A percentile compares a stretch with the other conserved stretches of the same genome.
Conservation (phyloP, 2,329 filamentous ascomycete species). For the Fusarium incarnatum region DNA sequence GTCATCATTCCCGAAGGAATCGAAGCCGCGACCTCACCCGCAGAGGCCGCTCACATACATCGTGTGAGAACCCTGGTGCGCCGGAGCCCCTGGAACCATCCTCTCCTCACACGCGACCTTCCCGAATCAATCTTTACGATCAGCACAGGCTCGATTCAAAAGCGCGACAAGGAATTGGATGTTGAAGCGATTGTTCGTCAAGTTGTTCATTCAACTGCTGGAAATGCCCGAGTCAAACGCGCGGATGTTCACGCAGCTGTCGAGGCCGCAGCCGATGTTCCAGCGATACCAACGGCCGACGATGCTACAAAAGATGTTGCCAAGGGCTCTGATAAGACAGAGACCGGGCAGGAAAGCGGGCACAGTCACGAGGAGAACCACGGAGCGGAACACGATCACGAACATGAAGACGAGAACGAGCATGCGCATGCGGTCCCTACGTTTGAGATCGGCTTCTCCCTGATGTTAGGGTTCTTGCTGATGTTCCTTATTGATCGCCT, state of each 20-base stretch:
- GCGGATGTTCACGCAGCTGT: conserved; percentile 29
- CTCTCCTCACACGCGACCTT: conserved; percentile 43
- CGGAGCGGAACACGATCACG: conserved; percentile 49
- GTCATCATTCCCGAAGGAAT: conserved; percentile 98
- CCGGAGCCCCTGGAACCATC: conserved; percentile 49
- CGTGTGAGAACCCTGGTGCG: conserved; percentile 50
- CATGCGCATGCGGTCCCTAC: conserved; percentile 63
- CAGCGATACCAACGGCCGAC: conserved; percentile 23
- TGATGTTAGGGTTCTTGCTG: conserved; percentile 89
- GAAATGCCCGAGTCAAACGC: conserved; percentile 20
- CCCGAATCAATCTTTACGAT: conserved; percentile 40
- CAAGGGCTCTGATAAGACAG: conserved; percentile 23
- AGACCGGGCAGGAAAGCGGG: conserved; percentile 28
- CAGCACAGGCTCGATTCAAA: conserved; percentile 19
- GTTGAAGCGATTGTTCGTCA: conserved; percentile 33
- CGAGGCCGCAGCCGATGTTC: conserved; percentile 29
- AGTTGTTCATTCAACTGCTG: conserved; percentile 12
- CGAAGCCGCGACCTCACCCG: conserved; percentile 81
- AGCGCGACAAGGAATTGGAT: conserved; percentile 17
- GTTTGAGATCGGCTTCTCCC: conserved; percentile 85
- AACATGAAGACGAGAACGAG: conserved; percentile 51
- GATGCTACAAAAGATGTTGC: conserved; percentile 18
- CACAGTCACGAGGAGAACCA: conserved; percentile 50
- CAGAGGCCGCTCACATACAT: conserved; percentile 55
- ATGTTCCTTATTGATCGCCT: conserved; percentile 97